Base-by-base conservation (phyloP, 495 filamentous ascomycete species). In the Eremomyces bilateralis region DNA sequence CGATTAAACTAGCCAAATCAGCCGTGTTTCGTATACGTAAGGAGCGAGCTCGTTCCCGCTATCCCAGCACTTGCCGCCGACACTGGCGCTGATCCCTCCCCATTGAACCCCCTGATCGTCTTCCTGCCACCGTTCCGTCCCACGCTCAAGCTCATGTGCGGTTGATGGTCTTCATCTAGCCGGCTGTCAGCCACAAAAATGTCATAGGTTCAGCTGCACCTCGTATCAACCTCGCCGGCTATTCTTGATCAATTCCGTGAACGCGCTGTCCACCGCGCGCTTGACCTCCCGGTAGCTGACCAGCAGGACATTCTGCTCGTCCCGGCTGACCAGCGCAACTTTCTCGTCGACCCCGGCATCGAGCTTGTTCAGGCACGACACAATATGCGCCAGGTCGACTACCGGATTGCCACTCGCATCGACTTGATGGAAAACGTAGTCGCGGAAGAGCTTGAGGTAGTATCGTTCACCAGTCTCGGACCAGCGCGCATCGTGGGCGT, bases 341-440 rank as follows among this genome's bases (percentile, higher is more conserved):
- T 68, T 76, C 54, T 97, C 90, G 19, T 92, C 82, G 20, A 67
- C 60, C 5, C 84, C 83, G 2, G 80, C 84, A 54, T 97, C 88
- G 31, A 97, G 59, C 52, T 92, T 93, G 54, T 83, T 93, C 44
- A 97, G 45, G 48, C 73, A 81, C 20, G 59, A 61, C 15, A 95
- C 45, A 28, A 95, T 73, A 56, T 95, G 84, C 0, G 72, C 84
- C 19, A 94, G 61, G 46, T 90, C 74, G 2, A 88, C 56, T 4
- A 79, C 73, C 0, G 88, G 75, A 15, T 77, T 73, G 10, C 78
- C 81, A 39, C 80, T 64, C 18, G 69, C 64, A 45, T 94, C 81
- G 17, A 93, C 81, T 37, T 85, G 81, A 52, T 97, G 88, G 54
- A 94, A 97, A 34, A 94, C 76, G 40, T 90, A 94, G 53, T 97